Evolutionary conservation across 768 basidiomycete genomes (phyloP).

Genomic region (Serendipita indica): DNA sequence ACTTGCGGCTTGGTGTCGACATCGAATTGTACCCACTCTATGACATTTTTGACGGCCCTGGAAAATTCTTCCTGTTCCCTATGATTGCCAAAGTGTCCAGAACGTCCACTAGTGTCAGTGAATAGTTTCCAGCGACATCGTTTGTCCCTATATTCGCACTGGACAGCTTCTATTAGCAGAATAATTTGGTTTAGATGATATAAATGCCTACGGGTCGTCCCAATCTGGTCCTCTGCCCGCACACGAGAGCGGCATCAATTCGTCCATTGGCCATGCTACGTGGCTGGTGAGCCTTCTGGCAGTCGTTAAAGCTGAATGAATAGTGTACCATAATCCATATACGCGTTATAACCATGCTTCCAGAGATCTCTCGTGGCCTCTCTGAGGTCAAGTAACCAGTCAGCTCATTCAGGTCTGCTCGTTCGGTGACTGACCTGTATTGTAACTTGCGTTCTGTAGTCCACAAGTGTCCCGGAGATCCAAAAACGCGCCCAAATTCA

Average conservation of each 20-base stretch:
- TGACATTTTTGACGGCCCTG: conserved; percentile 66
- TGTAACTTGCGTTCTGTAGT: conserved; percentile 31
- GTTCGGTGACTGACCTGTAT: conserved; percentile 38
- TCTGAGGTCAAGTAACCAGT: conserved; percentile 24
- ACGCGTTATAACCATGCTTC: conserved; percentile 81
- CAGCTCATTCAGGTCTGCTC: conserved; percentile 33
- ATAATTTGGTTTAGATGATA: conserved; percentile 1
- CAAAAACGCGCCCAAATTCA: conserved; percentile 16
- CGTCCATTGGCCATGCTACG: conserved; percentile 72
- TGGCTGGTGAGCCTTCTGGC: conserved; percentile 13
- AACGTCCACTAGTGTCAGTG: conserved; percentile 40
- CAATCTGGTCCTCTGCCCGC: conserved; percentile 77
- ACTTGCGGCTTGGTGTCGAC: conserved; percentile 95
- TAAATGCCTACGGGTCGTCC: conserved; percentile 51
- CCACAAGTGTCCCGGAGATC: conserved; percentile 16
- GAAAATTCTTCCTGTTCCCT: conserved; percentile 67
- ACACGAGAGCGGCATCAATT: conserved; percentile 85
- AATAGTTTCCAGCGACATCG: conserved; percentile 91
- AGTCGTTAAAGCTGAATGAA: neutral
- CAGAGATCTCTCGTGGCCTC: conserved; percentile 63
- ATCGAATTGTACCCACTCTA: conserved; percentile 76
- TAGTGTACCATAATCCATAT: conserved; percentile 64
- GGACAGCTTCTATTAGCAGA: conserved; percentile 12
- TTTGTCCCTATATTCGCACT: conserved; percentile 66
- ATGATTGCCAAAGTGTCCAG: conserved; percentile 87